Evolutionary conservation across 805 yeast genomes (phyloP).

Genomic region (Zygoascus flipseniorum): DNA sequence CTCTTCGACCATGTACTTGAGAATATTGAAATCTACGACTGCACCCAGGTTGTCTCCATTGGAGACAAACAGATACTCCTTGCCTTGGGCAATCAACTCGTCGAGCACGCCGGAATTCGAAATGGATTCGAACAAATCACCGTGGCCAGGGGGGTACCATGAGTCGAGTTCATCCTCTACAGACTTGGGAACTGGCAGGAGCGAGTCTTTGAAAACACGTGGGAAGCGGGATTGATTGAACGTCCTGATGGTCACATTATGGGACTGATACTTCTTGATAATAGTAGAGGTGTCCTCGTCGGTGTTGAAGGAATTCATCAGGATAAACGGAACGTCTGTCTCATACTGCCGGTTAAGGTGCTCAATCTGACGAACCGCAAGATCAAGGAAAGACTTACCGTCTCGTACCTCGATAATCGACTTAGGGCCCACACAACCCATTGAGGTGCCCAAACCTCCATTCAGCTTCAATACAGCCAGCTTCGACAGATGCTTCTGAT

Average conservation of each 20-base stretch:
- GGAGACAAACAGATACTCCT: constrained; percentile 90
- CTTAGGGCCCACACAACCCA: constrained; percentile 99
- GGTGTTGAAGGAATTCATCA: constrained; percentile 98
- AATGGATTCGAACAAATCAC: constrained; percentile 89
- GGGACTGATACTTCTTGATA: constrained; percentile 94
- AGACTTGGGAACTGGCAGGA: constrained; percentile 83
- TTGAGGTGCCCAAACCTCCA: constrained; percentile 98
- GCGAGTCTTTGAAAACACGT: constrained; percentile 89
- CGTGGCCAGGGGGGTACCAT: constrained; percentile 99
- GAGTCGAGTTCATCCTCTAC: constrained; percentile 66
- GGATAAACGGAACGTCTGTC: constrained; percentile 88
- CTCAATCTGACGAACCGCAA: constrained; percentile 94
- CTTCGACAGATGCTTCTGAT: constrained; percentile 52
- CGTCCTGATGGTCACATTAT: constrained; percentile 87
- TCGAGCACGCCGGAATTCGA: constrained; percentile 89
- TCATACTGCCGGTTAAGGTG: constrained; percentile 83
- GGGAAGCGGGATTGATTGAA: constrained; percentile 98
- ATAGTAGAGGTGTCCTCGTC: constrained; percentile 91
- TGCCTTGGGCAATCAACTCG: constrained; percentile 80
- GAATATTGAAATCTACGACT: constrained; percentile 84
- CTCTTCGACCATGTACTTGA: constrained; percentile 87
- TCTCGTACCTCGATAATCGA: constrained; percentile 95
- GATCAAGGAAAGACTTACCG: constrained; percentile 93
- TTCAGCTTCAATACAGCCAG: constrained; percentile 93
- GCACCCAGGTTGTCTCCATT: constrained; percentile 99